Base-by-base conservation (phyloP, 768 basidiomycete species). In the Imleria badia region DNA sequence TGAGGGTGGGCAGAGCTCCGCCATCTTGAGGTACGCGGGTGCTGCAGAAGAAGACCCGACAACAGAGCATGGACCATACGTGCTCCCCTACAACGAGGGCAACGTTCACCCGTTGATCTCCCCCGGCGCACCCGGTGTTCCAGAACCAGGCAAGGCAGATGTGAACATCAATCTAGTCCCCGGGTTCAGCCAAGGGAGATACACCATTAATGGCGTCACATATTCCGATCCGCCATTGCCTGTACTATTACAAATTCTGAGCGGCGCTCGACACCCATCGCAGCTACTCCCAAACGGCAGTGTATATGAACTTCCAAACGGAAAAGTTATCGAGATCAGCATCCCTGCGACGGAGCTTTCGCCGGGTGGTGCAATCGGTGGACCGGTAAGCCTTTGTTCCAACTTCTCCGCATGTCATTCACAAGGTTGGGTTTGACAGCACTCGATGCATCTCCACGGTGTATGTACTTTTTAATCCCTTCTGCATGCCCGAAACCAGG, bases 311-410 rank as follows among this genome's bases (percentile, higher is more conserved):
- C 62, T 83, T 15, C 76, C 75, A 0, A 58, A 49, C 0, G 76
- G 77, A 47, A 73, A 76, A 31, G 72, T 78, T 41, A 71, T 82
- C 41, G 79, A 82, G 54, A 50, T 82, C 2, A 73, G 71, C n/a
- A 72, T 81, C 5, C 60, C 56, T 36, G 60, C 58, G 1, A 61
- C 58, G 2, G 55, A 63, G 1, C 51, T 51, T 2, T 39, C 43
- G n/a, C 13, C n/a, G 0, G 48, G 20, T 5, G 62, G 59, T 17
- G 55, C 62, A 6, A 0, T 48, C 30, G 62, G 61, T 5, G 51
- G 51, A 26, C 58, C 58, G 17, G 60, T 65, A 48, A 45, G 63
- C 3, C 7, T 33, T 34, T 17, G 6, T 17, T 70, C 0, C 30
- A 6, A 17, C 23, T 36, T 33, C 10, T 38, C 0, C 14, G 5